These are phyloP conservation scores for Phoma herbarum DNA, from an alignment of 2,329 filamentous ascomycete genomes.

Conservation along the genomic window DNA sequence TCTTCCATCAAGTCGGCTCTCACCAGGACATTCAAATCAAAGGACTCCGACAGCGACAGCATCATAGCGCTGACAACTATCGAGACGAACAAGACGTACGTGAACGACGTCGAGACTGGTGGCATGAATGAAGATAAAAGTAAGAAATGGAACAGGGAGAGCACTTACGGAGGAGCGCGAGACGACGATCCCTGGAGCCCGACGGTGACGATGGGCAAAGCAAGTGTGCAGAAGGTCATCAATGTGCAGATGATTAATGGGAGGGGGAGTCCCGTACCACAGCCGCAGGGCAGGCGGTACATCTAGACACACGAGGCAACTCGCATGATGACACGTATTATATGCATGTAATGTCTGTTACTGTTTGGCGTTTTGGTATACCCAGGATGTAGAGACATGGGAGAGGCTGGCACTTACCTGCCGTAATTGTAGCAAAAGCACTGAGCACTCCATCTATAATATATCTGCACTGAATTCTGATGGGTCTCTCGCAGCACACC, in stretches of 20 bases:
- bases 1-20: slow-evolving; percentile 12
- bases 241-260: slow-evolving; percentile 27
- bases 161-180: slow-evolving; percentile 19
- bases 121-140: background rate
- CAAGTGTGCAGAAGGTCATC: slow-evolving; percentile 25
- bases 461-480: background rate
- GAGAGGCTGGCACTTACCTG: slow-evolving; percentile 16
- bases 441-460: background rate
- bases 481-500: background rate
- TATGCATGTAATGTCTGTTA: slow-evolving; percentile 10
- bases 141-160: slow-evolving; percentile 14
- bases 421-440: background rate
- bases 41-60: slow-evolving; percentile 22
- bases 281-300: slow-evolving; percentile 7
- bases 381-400: slow-evolving; percentile 7
- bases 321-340: slow-evolving; percentile 1
- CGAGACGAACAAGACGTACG: slow-evolving; percentile 11
- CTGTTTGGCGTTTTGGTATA: slow-evolving; percentile 17
- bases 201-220: slow-evolving; percentile 28
- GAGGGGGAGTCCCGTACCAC: slow-evolving; percentile 14
- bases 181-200: slow-evolving; percentile 34
- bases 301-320: background rate
- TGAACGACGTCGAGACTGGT: background rate
- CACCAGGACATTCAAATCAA: slow-evolving; percentile 6
- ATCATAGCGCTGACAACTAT: slow-evolving; percentile 32